Evolutionary conservation across 495 filamentous ascomycete species (phyloP), one percentile per base, ranked within the genome.

Genomic region (Aspergillus biplanus): DNA sequence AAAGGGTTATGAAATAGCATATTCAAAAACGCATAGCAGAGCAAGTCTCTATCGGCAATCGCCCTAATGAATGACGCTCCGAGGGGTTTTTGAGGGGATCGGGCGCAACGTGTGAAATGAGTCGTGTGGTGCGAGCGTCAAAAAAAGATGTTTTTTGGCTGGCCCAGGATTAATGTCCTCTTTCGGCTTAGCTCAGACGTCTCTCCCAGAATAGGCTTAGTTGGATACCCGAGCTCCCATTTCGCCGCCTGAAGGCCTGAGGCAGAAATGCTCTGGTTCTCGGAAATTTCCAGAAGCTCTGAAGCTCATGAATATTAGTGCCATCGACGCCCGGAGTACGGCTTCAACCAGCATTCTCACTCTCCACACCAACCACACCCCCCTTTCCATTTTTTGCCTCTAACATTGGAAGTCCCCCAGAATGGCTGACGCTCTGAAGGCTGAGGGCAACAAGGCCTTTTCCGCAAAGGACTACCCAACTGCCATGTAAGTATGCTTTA

Each of bases 371-470:
- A 35, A 46, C 34, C 16, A 44, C 8, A 15, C 52, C 46, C 31
- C 56, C 57, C 33, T 42, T 32, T 65, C 56, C 12, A 39, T 62
- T 15, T 59, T 35, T 54, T 21, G 56, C 35, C 31, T 35, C 44
- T 42, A 15, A 54, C 48, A 46, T 18, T n/a, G 33, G 11, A 58
- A 47, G 27, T 63, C 16, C 46, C n/a, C 16, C 65, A 78, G 6
- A 44, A 85, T 85, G 82, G 81, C 82, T 63, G 81, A 85, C 73
- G 76, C 82, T 71, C 85, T 98, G 67, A 99, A 99, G 83, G 92
- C 93, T 65, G 89, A 93, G 73, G 95, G 95, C 82, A 99, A 99
- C 82, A 96, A 97, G 79, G 93, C 95, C 78, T 98, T 99, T 74
- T 87, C 92, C 64, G 92, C 89, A 53, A 98, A 98, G 83, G 91